Evolutionary conservation across 768 basidiomycete genomes (phyloP).

Genomic region (Leccinum ochraceum): DNA sequence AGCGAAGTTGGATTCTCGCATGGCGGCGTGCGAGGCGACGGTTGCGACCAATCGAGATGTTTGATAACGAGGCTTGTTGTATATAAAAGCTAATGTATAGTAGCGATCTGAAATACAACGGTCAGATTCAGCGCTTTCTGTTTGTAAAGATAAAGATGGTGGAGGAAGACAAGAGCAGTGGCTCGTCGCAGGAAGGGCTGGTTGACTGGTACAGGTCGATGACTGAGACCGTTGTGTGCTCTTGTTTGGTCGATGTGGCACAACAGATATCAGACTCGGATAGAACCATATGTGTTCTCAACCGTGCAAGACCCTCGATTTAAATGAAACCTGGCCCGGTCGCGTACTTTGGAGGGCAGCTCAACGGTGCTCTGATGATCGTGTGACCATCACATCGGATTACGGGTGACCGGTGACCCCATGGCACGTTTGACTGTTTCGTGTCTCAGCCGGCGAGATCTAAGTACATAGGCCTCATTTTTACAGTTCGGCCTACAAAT

Average conservation of each 20-base stretch:
- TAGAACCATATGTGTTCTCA: too few relatives aligned
- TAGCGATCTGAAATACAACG: not conserved
- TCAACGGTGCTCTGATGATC: too few relatives aligned
- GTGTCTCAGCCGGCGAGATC: not conserved
- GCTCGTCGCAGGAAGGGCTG: conserved; percentile 21
- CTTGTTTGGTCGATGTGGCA: conserved; percentile 35
- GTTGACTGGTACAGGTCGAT: conserved; percentile 31
- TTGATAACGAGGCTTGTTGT: conserved; percentile 8
- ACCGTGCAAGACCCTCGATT: too few relatives aligned
- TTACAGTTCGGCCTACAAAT: not conserved
- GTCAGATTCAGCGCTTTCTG: not conserved
- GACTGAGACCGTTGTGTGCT: conserved; percentile 33
- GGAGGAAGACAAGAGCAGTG: conserved; percentile 13
- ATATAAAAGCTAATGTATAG: not conserved
- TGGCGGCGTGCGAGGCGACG: conserved; percentile 36
- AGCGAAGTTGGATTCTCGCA: conserved; percentile 95
- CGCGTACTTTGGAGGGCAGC: too few relatives aligned
- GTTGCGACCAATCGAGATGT: conserved; percentile 22
- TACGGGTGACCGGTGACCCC: not conserved
- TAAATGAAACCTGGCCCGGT: too few relatives aligned
- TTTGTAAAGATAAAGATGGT: conserved; percentile 6
- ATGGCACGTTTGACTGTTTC: not conserved
- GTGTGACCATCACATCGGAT: not conserved
- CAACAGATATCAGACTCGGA: not conserved
- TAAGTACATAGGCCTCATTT: not conserved